These are phyloP conservation scores for Besnoitia besnoiti DNA, from an alignment of 169 alveolate genomes.

Conservation along the genomic window DNA sequence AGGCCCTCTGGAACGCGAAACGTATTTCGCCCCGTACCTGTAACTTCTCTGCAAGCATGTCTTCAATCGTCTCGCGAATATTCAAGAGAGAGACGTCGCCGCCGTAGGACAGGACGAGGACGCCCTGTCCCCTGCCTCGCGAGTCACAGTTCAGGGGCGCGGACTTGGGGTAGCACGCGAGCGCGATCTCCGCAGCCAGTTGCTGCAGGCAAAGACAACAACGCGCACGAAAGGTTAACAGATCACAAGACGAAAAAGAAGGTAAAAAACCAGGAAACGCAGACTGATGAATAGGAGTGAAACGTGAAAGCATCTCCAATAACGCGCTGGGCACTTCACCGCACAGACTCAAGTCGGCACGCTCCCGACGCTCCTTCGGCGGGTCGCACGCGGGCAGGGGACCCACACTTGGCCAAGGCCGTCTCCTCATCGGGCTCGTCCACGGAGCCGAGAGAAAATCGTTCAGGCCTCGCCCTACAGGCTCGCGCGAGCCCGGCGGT, in stretches of 20 bases:
- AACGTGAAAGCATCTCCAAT: too few relatives aligned
- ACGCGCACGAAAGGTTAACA: too few relatives aligned
- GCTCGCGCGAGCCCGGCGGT: not conserved
- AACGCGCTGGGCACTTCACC: too few relatives aligned
- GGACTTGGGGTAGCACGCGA: not conserved
- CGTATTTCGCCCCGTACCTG: not conserved
- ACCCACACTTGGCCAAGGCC: too few relatives aligned
- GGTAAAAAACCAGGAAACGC: too few relatives aligned
- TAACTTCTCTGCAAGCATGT: not conserved
- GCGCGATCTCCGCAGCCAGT: not conserved
- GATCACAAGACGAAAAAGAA: too few relatives aligned
- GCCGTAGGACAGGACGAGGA: not conserved
- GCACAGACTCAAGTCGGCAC: too few relatives aligned
- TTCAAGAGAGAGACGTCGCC: not conserved
- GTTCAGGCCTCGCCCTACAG: not conserved
- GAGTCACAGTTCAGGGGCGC: not conserved
- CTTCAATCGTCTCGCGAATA: not conserved
- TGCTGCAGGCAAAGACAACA: not conserved
- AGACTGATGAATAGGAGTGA: too few relatives aligned
- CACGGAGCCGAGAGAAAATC: not conserved
- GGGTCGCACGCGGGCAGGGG: too few relatives aligned
- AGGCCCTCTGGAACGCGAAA: not conserved
- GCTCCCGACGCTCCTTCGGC: too few relatives aligned
- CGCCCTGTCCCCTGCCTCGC: not conserved
- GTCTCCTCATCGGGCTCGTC: too few relatives aligned